Percentiles rank a stretch among this genome's conserved stretches.
These are phyloP conservation scores for Cicer arietinum DNA, from an alignment of 306 rosid species.

Conservation along the genomic window DNA sequence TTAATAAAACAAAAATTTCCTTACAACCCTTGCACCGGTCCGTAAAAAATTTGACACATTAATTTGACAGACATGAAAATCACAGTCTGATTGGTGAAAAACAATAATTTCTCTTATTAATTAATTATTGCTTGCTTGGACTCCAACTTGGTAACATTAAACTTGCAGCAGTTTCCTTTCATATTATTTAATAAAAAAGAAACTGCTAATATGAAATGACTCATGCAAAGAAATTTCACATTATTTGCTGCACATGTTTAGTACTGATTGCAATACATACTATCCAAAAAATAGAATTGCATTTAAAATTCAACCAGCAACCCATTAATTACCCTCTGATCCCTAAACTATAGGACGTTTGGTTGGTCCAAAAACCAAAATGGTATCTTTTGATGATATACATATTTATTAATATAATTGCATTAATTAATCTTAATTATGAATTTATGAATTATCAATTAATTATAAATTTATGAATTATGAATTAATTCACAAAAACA, in stretches of 20 bases:
- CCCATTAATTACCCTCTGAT: conserved; percentile 39
- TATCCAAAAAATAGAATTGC: not conserved
- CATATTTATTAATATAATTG: not conserved
- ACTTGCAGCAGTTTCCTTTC: not conserved
- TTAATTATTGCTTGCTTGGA: conserved; percentile 20
- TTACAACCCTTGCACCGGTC: too few relatives aligned
- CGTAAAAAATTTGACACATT: not conserved
- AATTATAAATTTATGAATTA: not conserved
- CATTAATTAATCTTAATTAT: not conserved
- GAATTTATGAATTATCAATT: not conserved
- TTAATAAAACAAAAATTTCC: too few relatives aligned
- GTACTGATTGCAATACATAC: conserved; percentile 2
- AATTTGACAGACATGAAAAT: not conserved
- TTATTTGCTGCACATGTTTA: not conserved
- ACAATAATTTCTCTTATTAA: conserved; percentile 20
- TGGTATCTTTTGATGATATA: conserved; percentile 11
- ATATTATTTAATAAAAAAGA: not conserved
- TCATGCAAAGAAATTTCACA: not conserved
- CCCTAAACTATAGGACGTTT: conserved; percentile 18
- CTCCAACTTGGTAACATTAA: conserved; percentile 27
- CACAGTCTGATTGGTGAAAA: conserved; percentile 22
- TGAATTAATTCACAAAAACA: too few relatives aligned
- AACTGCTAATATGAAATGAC: not conserved
- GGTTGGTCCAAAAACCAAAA: conserved; percentile 29
- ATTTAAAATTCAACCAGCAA: conserved; percentile 3